These are phyloP conservation scores for Aspergillus cristatus DNA, from an alignment of 495 filamentous ascomycete genomes.

Conservation along the genomic window DNA sequence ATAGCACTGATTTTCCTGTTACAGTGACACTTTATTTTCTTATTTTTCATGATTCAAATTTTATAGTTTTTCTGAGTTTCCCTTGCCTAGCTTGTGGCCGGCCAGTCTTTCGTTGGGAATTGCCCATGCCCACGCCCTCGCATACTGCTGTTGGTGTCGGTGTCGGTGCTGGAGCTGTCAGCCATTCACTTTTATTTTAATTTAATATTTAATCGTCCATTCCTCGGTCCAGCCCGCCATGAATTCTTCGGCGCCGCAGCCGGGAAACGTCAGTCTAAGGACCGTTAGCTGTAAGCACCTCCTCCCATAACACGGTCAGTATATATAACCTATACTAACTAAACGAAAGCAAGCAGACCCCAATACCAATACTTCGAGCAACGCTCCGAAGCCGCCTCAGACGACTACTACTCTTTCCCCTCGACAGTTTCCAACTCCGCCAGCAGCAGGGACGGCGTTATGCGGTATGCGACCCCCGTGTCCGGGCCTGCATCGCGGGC, in stretches of 20 bases:
- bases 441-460: conserved; percentile 19
- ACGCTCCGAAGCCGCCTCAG: conserved; percentile 55
- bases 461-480: conserved; percentile 16
- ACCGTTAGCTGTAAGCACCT: conserved; percentile 27
- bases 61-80: no score
- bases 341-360: conserved; percentile 37
- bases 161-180: no score
- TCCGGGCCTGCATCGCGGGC: conserved; percentile 13
- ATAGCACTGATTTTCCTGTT: no score
- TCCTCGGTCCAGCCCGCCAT: conserved; percentile 13
- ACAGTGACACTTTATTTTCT: no score
- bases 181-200: no score
- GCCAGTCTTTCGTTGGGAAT: no score
- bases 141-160: no score
- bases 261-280: conserved; percentile 22
- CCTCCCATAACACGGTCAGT: not conserved
- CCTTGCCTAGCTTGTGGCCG: no score
- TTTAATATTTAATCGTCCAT: no score
- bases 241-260: conserved; percentile 16
- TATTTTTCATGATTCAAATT: no score
- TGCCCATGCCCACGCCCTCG: no score
- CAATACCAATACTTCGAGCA: conserved; percentile 42
- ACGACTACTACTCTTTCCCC: conserved; percentile 60
- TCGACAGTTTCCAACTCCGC: conserved; percentile 29
- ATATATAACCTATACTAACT: conserved; percentile 5